These are phyloP conservation scores for Begonia loranthoides DNA, from an alignment of 306 rosid species.

Conservation along the genomic window DNA sequence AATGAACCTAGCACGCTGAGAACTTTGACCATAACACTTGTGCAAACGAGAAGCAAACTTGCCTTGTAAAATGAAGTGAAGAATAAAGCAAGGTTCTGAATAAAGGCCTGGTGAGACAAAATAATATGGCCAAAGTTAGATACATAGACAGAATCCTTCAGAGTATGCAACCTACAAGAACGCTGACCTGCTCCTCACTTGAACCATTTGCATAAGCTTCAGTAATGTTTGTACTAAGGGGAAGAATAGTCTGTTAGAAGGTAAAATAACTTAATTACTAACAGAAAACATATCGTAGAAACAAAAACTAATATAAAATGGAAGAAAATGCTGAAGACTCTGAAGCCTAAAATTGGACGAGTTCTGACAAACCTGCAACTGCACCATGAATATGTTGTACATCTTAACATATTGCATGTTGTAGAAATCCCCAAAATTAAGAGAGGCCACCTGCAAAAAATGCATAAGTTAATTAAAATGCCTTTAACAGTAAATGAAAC, in stretches of 20 bases:
- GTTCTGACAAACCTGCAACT: slow-evolving; percentile 57
- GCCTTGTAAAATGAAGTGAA: slow-evolving; percentile 90
- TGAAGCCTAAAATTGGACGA: too few species aligned
- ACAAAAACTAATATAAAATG: too few species aligned
- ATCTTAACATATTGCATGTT: slow-evolving; percentile 70
- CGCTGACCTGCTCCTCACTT: slow-evolving; percentile 68
- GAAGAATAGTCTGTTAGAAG: slow-evolving; percentile 47
- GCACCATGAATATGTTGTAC: slow-evolving; percentile 82
- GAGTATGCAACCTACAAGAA: too few species aligned
- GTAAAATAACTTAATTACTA: slow-evolving; percentile 1
- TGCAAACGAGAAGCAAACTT: slow-evolving; percentile 13
- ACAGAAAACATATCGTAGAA: too few species aligned
- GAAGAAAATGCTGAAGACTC: too few species aligned
- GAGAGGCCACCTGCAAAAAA: slow-evolving; percentile 74
- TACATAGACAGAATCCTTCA: background rate
- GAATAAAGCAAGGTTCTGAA: slow-evolving; percentile 87
- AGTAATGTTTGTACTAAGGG: slow-evolving; percentile 72
- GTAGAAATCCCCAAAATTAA: slow-evolving; percentile 65
- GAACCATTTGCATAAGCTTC: slow-evolving; percentile 85
- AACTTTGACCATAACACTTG: background rate
- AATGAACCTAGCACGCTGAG: too few species aligned
- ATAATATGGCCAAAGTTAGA: slow-evolving; percentile 5
- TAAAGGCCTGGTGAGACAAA: slow-evolving; percentile 49
- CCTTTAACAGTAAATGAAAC: too few species aligned
- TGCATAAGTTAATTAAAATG: background rate